Percentiles rank a stretch among this genome's conserved stretches.
These are phyloP conservation scores for Umbilicus rupestris DNA, from an alignment of 164 flowering plant species.

Conservation along the genomic window DNA sequence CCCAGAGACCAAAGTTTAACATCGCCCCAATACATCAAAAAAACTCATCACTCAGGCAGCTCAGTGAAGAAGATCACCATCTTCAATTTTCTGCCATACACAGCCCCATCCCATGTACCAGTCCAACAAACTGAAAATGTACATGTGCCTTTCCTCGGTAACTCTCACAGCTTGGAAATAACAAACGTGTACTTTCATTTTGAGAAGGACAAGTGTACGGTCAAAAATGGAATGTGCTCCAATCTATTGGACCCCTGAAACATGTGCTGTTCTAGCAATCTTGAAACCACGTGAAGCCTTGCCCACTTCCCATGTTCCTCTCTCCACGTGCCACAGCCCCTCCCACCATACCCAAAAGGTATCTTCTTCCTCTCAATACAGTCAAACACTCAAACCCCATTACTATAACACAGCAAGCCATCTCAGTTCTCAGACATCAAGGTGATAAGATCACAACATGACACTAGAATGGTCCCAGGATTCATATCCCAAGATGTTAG, in stretches of 20 bases:
- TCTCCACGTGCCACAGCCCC: slow-evolving; percentile 2
- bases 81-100: no score
- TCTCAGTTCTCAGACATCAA: slow-evolving; percentile 2
- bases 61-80: no score
- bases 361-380: background rate
- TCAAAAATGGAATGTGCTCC: background rate
- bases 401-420: no score
- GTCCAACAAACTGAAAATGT: background rate
- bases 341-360: background rate
- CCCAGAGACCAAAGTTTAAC: no score
- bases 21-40: no score
- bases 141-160: background rate
- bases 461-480: slow-evolving; percentile 20
- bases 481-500: slow-evolving; percentile 4
- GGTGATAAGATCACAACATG: slow-evolving; percentile 7
- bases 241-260: slow-evolving; percentile 6
- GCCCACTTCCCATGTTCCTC: background rate
- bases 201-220: slow-evolving; percentile 7
- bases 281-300: background rate
- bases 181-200: background rate
- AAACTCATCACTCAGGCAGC: no score
- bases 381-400: no score
- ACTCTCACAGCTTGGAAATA: background rate
- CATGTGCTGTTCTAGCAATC: background rate
- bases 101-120: no score